Conservation (phyloP, 768 basidiomycete species). For the Fomitopsis serialis region DNA sequence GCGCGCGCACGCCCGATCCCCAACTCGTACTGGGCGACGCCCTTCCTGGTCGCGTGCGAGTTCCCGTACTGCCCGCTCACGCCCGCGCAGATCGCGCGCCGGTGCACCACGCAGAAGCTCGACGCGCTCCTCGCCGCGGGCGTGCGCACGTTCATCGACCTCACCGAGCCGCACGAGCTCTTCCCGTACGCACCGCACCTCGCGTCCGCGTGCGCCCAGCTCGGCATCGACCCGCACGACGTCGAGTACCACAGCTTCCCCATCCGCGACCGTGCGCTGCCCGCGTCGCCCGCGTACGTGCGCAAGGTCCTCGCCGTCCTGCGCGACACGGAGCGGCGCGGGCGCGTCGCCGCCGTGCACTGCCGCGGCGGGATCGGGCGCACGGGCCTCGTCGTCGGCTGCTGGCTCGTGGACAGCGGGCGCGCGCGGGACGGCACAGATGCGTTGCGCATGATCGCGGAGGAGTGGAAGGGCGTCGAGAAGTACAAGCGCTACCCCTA, state of each 20-base stretch:
- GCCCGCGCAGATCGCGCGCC: slow-evolving; percentile 17
- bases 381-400: slow-evolving; percentile 59
- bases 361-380: slow-evolving; percentile 77
- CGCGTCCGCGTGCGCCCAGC: slow-evolving; percentile 42
- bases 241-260: slow-evolving; percentile 79
- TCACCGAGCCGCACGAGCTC: slow-evolving; percentile 78
- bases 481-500: slow-evolving; percentile 72
- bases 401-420: slow-evolving; percentile 71
- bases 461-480: slow-evolving; percentile 71
- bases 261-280: slow-evolving; percentile 67
- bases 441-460: slow-evolving; percentile 58
- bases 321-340: slow-evolving; percentile 51
- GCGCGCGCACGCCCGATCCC: slow-evolving; percentile 53
- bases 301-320: slow-evolving; percentile 53
- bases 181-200: slow-evolving; percentile 58
- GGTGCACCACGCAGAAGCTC: slow-evolving; percentile 56
- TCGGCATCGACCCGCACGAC: slow-evolving; percentile 47
- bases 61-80: slow-evolving; percentile 54
- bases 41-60: slow-evolving; percentile 70
- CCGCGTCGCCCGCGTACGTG: slow-evolving; percentile 54
- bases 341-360: slow-evolving; percentile 66
- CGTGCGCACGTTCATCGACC: slow-evolving; percentile 77
- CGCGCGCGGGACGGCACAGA: slow-evolving; percentile 56
- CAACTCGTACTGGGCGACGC: slow-evolving; percentile 84
- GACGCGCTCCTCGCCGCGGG: slow-evolving; percentile 68